phyloP scores from a whole-genome alignment of 2,329 filamentous ascomycete genomes.

The Clarireedia homoeocarpa region DNA sequence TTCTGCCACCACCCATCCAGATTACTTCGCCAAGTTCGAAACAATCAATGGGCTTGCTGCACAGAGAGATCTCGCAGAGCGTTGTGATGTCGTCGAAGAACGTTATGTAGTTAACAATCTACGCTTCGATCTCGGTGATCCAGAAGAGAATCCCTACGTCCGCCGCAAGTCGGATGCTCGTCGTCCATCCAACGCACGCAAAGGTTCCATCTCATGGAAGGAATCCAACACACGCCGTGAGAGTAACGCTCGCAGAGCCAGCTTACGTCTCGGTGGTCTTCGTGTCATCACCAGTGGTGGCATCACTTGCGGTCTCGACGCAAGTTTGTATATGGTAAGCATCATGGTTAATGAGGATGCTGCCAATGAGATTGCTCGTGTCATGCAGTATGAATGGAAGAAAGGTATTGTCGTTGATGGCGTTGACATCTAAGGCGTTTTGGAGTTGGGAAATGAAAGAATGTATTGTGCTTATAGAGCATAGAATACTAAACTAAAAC shows the following conservation, averaged over 20 bases:
- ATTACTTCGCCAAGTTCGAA: constrained; percentile 73
- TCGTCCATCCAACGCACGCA: constrained; percentile 58
- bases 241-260: constrained; percentile 70
- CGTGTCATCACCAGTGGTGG: constrained; percentile 76
- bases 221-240: constrained; percentile 67
- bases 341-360: constrained; percentile 71
- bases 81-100: constrained; percentile 76
- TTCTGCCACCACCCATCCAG: constrained; percentile 74
- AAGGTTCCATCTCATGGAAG: constrained; percentile 78
- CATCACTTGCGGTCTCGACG: constrained; percentile 73
- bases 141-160: constrained; percentile 79
- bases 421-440: constrained; percentile 60
- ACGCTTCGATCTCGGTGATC: constrained; percentile 71
- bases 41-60: constrained; percentile 70
- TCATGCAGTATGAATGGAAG: constrained; percentile 77
- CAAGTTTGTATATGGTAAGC: constrained; percentile 75
- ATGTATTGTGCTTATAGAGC: constrained; percentile 9
- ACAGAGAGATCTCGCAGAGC: constrained; percentile 61
- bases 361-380: constrained; percentile 65
- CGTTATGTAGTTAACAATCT: constrained; percentile 89
- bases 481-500: constrained; percentile 9
- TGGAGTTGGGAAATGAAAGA: constrained; percentile 10
- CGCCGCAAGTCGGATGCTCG: constrained; percentile 63
- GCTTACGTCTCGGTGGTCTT: constrained; percentile 48
- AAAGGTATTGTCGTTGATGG: constrained; percentile 81